Conservation (phyloP, 805 yeast species). For the Candida alai region DNA sequence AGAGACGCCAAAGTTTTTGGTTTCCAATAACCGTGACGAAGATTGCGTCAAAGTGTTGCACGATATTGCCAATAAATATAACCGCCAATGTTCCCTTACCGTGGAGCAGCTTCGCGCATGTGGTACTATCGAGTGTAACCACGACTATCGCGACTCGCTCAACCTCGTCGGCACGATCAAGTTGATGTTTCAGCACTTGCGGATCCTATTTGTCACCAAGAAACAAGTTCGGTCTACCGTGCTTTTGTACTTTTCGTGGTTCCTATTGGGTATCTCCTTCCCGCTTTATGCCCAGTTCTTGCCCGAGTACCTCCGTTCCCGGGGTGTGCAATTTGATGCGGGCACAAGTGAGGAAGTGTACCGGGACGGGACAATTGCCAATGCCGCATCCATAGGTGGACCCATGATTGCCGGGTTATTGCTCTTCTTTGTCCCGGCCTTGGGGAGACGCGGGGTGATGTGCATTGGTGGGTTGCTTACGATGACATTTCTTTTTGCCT, state of each 20-base stretch:
- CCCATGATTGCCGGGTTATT: conserved; percentile 27
- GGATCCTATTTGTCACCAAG: conserved; percentile 37
- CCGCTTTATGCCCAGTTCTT: conserved; percentile 51
- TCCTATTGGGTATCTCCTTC: conserved; percentile 52
- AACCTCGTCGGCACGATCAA: conserved; percentile 18
- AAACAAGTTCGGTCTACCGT: conserved; percentile 38
- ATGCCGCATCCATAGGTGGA: conserved; percentile 26
- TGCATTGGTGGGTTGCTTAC: conserved; percentile 48
- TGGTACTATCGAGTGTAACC: conserved; percentile 30
- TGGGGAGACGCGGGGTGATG: conserved; percentile 61
- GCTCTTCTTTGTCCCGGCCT: conserved; percentile 15
- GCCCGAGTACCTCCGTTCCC: conserved; percentile 45
- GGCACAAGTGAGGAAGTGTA: conserved; percentile 17
- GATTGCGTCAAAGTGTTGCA: conserved; percentile 43
- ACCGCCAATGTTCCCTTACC: conserved; percentile 40
- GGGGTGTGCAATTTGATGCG: conserved; percentile 46
- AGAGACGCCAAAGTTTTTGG: conserved; percentile 56
- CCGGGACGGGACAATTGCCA: conserved; percentile 26
- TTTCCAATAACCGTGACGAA: conserved; percentile 49
- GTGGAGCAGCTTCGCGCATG: conserved; percentile 42
- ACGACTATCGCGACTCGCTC: conserved; percentile 18
- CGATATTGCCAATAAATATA: conserved; percentile 43
- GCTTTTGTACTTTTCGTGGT: conserved; percentile 47
- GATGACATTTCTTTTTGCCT: conserved; percentile 57
- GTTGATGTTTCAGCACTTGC: conserved; percentile 32